phyloP scores from a whole-genome alignment of 2,329 filamentous ascomycete genomes.

The Alternaria arbusti region DNA sequence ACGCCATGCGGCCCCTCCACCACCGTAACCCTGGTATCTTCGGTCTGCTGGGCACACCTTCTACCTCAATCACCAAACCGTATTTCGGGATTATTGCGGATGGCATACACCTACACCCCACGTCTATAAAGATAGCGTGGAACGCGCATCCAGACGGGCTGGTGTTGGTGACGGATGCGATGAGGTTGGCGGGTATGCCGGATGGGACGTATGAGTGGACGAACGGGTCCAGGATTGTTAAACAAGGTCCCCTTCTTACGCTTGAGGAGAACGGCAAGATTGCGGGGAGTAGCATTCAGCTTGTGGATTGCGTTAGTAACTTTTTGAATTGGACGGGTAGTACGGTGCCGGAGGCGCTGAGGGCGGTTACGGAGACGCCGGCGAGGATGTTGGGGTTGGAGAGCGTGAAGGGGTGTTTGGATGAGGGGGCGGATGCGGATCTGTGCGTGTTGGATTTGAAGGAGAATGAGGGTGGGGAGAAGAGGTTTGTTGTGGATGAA shows the following conservation, averaged over 20 bases:
- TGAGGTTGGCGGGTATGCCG: constrained; percentile 82
- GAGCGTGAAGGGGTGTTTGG: constrained; percentile 67
- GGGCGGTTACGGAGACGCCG: constrained; percentile 76
- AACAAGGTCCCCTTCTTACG: constrained; percentile 74
- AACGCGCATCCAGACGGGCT: constrained; percentile 84
- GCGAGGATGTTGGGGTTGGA: constrained; percentile 76
- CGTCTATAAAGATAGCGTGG: constrained; percentile 87
- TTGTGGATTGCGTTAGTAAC: constrained; percentile 84
- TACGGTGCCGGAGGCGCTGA: constrained; percentile 70
- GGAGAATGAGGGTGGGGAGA: constrained; percentile 52
- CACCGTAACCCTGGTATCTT: constrained; percentile 92
- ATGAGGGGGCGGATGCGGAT: constrained; percentile 57
- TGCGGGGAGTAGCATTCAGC: constrained; percentile 66
- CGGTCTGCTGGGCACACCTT: constrained; percentile 71
- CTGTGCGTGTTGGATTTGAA: constrained; percentile 71
- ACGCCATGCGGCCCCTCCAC: constrained; percentile 88
- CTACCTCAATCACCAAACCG: constrained; percentile 58
- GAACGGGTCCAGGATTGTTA: constrained; percentile 71
- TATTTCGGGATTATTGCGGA: constrained; percentile 91
- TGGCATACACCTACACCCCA: constrained; percentile 87
- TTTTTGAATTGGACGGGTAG: constrained; percentile 77
- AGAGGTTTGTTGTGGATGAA: constrained; percentile 70
- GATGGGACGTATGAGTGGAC: constrained; percentile 88
- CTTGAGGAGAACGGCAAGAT: constrained; percentile 74
- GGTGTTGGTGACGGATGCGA: constrained; percentile 90